Base-by-base conservation (phyloP, 2,329 filamentous ascomycete species). In the Microdochium bolleyi region DNA sequence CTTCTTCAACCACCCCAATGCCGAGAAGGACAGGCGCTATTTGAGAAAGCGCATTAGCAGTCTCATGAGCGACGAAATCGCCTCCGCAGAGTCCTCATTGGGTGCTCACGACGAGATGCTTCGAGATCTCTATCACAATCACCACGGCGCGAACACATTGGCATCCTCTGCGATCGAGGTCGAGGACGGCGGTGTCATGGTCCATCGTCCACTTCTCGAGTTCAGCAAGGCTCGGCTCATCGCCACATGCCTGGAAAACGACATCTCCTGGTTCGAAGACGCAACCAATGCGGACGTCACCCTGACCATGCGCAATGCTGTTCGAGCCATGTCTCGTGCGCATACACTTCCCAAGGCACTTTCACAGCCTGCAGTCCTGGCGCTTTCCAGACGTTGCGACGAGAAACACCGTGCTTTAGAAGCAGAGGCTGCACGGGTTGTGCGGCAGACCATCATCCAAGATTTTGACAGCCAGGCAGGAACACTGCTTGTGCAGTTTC, bases 191-290 rank as follows among this genome's bases (percentile, higher is more conserved):
- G 88, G 88, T 2, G 68, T 92, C 24, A 75, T 70, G 52, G 68
- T 92, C 19, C 79, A 85, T 60, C 80, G 89, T 8, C 89, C 89
- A 3, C 69, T 94, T 49, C 71, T 95, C 8, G 66, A 67, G 9
- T 90, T 92, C 62, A 72, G 77, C 55, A 95, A 97, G 70, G 76
- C 82, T 50, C 75, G 85, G 34, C 75, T 96, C n/a, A 76, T 86
- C 46, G 81, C 83, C 1, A 91, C 89, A 0, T 96, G 92, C 62
- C 67, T 84, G 55, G 73, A 78, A n/a, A 78, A 84, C 57, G 69
- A 75, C 0, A 71, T 95, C 10, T 70, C 73, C 1, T 97, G 89
- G 87, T 88, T 90, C 57, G 89, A 94, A 64, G 94, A 99, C 65
- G 72, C 75, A 44, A 96, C 92, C 1, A 99, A 99, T 63, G 68